Percentiles rank a stretch among this genome's conserved stretches.
Evolutionary conservation across 116 monocot genomes (phyloP).

Genomic region (Iris pallida): DNA sequence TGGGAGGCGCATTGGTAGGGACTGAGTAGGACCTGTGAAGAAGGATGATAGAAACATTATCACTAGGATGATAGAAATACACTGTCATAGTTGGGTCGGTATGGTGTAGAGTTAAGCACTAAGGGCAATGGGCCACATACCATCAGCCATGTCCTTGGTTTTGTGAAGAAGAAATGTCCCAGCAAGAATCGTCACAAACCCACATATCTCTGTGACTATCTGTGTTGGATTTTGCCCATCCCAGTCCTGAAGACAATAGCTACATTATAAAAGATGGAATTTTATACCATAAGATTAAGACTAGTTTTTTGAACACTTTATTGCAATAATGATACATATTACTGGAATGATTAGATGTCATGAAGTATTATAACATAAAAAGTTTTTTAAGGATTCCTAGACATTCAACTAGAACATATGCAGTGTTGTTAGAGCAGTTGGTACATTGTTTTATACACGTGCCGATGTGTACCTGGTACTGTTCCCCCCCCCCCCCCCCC

Average conservation of each 20-base stretch:
- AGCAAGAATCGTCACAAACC: conserved; percentile 85
- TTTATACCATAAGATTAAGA: background rate
- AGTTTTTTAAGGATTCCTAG: no score
- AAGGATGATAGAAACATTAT: background rate
- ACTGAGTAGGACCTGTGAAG: conserved; percentile 33
- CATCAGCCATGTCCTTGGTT: conserved; percentile 91
- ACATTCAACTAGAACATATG: no score
- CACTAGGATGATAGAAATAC: no score
- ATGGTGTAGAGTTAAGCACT: no score
- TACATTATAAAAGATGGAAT: background rate
- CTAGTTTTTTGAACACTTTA: background rate
- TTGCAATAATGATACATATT: no score
- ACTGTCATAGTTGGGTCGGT: no score
- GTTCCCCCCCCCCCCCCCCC: no score
- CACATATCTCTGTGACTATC: conserved; percentile 89
- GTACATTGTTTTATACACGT: no score
- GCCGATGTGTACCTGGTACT: no score
- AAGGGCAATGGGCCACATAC: conserved; percentile 17
- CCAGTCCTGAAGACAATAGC: conserved; percentile 63
- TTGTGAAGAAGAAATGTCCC: conserved; percentile 92
- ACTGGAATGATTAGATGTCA: no score
- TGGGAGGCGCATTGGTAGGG: conserved; percentile 36
- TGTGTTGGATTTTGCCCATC: conserved; percentile 87
- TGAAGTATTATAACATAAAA: no score
- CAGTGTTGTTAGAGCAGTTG: no score